Evolutionary conservation across 73 alveolate species (phyloP).

Genomic region (Paramecium sexaurelia): DNA sequence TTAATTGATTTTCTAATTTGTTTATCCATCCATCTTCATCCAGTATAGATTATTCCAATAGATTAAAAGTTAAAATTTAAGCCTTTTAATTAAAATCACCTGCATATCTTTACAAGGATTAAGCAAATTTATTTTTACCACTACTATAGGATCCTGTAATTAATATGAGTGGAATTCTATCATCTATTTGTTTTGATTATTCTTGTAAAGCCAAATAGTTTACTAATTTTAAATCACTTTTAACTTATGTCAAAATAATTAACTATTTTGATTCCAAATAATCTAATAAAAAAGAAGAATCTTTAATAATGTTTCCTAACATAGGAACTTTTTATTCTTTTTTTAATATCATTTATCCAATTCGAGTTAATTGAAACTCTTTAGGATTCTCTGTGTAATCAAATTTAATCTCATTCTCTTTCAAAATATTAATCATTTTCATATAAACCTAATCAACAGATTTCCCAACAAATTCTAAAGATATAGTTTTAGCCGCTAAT

Average conservation of each 20-base stretch:
- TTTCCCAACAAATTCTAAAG: slow-evolving; percentile 9
- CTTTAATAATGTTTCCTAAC: neutral
- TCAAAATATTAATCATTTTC: neutral
- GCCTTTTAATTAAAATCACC: slow-evolving; percentile 43
- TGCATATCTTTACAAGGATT: slow-evolving; percentile 47
- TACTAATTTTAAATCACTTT: slow-evolving; percentile 18
- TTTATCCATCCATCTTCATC: slow-evolving; percentile 32
- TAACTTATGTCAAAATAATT: neutral
- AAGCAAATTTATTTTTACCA: slow-evolving; percentile 66
- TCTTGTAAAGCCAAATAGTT: neutral
- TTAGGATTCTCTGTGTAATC: slow-evolving; percentile 12
- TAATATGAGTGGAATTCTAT: slow-evolving; percentile 51
- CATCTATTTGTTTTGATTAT: neutral
- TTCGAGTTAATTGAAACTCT: neutral
- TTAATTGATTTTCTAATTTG: neutral
- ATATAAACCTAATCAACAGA: slow-evolving; percentile 30
- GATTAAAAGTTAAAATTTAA: neutral
- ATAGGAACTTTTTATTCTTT: neutral
- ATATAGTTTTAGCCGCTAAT: neutral
- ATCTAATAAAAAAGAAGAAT: slow-evolving; percentile 28
- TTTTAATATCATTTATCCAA: neutral
- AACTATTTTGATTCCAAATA: slow-evolving; percentile 47
- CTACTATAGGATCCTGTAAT: slow-evolving; percentile 53
- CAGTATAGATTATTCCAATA: slow-evolving; percentile 6
- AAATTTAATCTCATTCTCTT: neutral